phyloP scores from a whole-genome alignment of 2,329 filamentous ascomycete species.

The Scopulariopsis brevicaulis region DNA sequence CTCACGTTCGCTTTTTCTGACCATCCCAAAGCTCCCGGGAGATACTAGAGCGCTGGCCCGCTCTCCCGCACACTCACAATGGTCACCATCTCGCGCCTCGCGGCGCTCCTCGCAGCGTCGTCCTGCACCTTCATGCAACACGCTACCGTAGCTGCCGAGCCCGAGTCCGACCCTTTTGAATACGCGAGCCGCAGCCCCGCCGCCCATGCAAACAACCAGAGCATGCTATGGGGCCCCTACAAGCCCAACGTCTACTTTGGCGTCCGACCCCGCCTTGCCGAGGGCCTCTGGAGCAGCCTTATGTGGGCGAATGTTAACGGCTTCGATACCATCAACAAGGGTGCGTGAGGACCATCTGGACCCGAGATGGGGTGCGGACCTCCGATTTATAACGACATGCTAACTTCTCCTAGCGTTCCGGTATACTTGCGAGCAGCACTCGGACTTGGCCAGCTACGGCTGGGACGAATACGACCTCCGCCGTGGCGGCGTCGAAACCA shows the following conservation, averaged over 20 bases:
- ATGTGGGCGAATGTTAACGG: slow-evolving; percentile 84
- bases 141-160: background rate
- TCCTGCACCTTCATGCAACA: background rate
- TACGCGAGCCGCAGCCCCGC: slow-evolving; percentile 32
- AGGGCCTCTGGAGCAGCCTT: slow-evolving; percentile 71
- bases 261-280: slow-evolving; percentile 67
- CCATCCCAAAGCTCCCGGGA: background rate
- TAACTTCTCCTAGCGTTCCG: slow-evolving; percentile 52
- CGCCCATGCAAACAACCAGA: slow-evolving; percentile 54
- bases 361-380: slow-evolving; percentile 57
- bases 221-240: slow-evolving; percentile 92
- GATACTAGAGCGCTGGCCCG: background rate
- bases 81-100: background rate
- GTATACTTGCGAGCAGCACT: slow-evolving; percentile 92
- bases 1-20: background rate
- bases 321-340: slow-evolving; percentile 62
- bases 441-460: slow-evolving; percentile 88
- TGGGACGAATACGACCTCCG: slow-evolving; percentile 96
- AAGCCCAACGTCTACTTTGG: slow-evolving; percentile 92
- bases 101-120: background rate
- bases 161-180: slow-evolving; percentile 4
- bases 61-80: background rate
- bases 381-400: background rate
- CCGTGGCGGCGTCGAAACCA: slow-evolving; percentile 75
- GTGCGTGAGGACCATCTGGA: slow-evolving; percentile 51